Evolutionary conservation across 176 grass and related monocot genomes (phyloP).

Genomic region (Pharus latifolius): DNA sequence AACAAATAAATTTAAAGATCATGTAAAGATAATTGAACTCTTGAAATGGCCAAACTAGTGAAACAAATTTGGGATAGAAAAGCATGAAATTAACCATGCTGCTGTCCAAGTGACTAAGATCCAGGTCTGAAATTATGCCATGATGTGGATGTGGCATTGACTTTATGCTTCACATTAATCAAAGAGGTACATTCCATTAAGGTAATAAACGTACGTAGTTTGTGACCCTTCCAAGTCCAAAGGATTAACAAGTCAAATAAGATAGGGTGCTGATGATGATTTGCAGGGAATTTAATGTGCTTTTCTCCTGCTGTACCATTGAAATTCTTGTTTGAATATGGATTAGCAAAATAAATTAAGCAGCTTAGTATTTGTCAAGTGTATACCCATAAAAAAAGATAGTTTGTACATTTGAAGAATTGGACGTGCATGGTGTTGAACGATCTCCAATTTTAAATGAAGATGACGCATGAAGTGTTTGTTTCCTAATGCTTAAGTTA

Average conservation of each 20-base stretch:
- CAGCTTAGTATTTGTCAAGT: neutral
- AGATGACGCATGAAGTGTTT: neutral
- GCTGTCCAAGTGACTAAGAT: neutral
- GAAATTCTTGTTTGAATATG: neutral
- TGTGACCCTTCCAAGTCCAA: neutral
- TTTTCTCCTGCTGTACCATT: neutral
- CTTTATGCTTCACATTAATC: neutral
- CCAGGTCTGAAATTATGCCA: neutral
- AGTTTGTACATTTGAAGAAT: slow-evolving; percentile 14
- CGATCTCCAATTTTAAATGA: slow-evolving; percentile 9
- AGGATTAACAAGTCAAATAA: neutral
- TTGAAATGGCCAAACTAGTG: neutral
- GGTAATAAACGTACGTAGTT: neutral
- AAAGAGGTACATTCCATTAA: neutral
- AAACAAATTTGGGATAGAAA: neutral
- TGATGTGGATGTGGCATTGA: neutral
- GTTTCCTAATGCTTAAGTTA: too few relatives aligned
- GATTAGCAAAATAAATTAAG: neutral
- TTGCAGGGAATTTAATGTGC: neutral
- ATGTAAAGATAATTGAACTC: neutral
- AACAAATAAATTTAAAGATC: too few relatives aligned
- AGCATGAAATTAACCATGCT: too few relatives aligned
- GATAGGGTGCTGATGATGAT: slow-evolving; percentile 2
- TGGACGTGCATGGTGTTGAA: neutral
- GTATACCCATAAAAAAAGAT: neutral